A percentile compares a stretch with the other conserved stretches of the same genome.
Conservation (phyloP, 805 yeast species). For the Candida silvicultrix region DNA sequence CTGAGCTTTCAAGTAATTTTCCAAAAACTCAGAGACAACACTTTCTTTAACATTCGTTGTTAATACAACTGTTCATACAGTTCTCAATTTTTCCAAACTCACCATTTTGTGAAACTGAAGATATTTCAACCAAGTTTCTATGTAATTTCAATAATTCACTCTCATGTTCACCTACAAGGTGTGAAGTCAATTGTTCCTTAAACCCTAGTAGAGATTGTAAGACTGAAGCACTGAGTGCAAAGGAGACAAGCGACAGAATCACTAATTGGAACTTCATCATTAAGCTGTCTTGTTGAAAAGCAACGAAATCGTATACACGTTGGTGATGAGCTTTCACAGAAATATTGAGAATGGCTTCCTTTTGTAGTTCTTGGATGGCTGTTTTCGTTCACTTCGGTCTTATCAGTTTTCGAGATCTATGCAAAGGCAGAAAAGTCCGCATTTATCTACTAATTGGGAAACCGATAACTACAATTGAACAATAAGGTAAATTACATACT, state of each 20-base stretch:
- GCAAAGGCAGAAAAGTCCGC: no score
- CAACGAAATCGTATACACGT: neutral
- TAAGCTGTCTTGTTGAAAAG: neutral
- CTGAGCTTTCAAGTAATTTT: conserved; percentile 8
- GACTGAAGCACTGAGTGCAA: neutral
- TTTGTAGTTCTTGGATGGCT: no score
- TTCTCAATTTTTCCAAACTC: neutral
- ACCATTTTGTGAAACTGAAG: conserved; percentile 10
- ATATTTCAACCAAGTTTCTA: conserved; percentile 19
- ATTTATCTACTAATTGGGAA: no score
- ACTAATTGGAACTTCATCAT: neutral
- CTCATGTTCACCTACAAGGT: neutral
- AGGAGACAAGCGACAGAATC: neutral
- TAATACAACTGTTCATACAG: neutral
- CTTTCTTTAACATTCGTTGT: neutral
- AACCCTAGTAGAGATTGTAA: neutral
- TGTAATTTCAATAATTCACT: conserved; percentile 19
- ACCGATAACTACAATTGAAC: no score
- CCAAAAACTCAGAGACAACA: conserved; percentile 9
- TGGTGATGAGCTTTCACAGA: no score
- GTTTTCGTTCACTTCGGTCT: no score
- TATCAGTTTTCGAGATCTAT: no score
- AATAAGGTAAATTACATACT: no score
- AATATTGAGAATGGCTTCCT: neutral
- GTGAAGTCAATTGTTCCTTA: neutral